Base-by-base conservation (phyloP, 2,329 filamentous ascomycete genomes). In the Tolypocladium tundrense region DNA sequence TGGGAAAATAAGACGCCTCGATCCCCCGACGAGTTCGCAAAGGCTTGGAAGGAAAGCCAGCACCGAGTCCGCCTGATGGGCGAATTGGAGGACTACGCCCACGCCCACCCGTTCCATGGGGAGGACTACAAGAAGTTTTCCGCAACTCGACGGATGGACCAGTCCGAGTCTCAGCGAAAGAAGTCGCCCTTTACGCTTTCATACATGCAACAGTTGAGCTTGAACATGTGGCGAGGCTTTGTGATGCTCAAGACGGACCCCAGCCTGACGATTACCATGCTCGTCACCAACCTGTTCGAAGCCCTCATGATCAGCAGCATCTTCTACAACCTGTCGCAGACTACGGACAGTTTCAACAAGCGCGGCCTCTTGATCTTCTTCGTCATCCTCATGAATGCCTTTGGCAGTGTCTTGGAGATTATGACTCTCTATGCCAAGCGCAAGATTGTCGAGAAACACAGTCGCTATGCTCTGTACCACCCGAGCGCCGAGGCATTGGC, bases 401-500 rank as follows among this genome's bases (percentile, higher is more conserved):
- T 42, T 42, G 40, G 40, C 40, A 42, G 40, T 5, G 8, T 60
- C 1, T 65, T 74, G 1, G 72, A 75, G 71, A 70, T 74, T 54
- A 43, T 74, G 55, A 71, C 71, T 0, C 66, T 72, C 7, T 75
- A 75, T 50, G 60, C 73, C 0, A 69, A 76, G 40, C 68, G 71
- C 0, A 65, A 66, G 0, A 70, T 76, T 48, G 68, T 75, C 24
- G 71, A 75, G 35, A 76, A 76, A 54, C 73, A 75, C 10, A 58
- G 65, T 13, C 70, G 72, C 0, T 75, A 75, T 55, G 73, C 70
- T 31, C 67, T 75, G 41, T 72, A 75, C 58, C 71, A 73, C 16
- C 64, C 73, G 2, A 69, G 68, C 10, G 71, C 72, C 0, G 72
- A 74, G 19, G 65, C 70, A 0, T 63, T 73, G 33, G 60, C 72